Percentiles rank a stretch among this genome's conserved stretches.
These are phyloP conservation scores for Ustilago trichophora DNA, from an alignment of 1,284 basidiomycete genomes.

Conservation along the genomic window DNA sequence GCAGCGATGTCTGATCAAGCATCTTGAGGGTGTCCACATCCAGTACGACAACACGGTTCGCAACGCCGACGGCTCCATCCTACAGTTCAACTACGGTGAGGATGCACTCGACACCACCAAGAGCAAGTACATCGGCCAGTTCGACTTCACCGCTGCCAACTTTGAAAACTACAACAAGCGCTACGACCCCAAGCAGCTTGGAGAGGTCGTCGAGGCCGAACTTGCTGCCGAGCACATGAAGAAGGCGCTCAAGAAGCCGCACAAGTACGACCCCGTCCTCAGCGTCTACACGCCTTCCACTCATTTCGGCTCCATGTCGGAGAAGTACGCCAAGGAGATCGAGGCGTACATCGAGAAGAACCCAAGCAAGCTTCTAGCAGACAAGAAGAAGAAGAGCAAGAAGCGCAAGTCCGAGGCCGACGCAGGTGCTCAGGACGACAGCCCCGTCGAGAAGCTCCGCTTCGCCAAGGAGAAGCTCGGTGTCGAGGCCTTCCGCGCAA, in stretches of 20 bases:
- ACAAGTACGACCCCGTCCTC: constrained; percentile 81
- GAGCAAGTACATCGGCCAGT: constrained; percentile 74
- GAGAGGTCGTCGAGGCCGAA: constrained; percentile 74
- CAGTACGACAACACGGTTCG: constrained; percentile 99
- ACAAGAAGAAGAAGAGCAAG: constrained; percentile 70
- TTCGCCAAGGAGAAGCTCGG: constrained; percentile 68
- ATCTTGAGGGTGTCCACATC: constrained; percentile 92
- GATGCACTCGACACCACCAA: constrained; percentile 96
- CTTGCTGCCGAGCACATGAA: constrained; percentile 83
- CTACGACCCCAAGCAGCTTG: constrained; percentile 73
- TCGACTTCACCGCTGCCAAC: constrained; percentile 93
- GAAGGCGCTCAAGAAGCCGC: constrained; percentile 81
- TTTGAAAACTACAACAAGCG: constrained; percentile 80
- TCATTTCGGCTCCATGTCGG: constrained; percentile 89
- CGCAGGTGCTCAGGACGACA: constrained; percentile 46
- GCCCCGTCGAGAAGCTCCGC: constrained; percentile 67
- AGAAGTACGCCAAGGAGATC: constrained; percentile 85
- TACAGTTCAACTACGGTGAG: constrained; percentile 97
- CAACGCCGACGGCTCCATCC: constrained; percentile 88
- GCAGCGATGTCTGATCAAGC: constrained; percentile 97
- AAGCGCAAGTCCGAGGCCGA: constrained; percentile 62
- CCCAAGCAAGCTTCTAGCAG: constrained; percentile 77
- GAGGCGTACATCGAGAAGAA: constrained; percentile 83
- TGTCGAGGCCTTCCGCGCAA: constrained; percentile 59
- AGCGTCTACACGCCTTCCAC: constrained; percentile 81